Evolutionary conservation across 495 filamentous ascomycete species (phyloP).

Genomic region (Lasiosphaeria hispida): DNA sequence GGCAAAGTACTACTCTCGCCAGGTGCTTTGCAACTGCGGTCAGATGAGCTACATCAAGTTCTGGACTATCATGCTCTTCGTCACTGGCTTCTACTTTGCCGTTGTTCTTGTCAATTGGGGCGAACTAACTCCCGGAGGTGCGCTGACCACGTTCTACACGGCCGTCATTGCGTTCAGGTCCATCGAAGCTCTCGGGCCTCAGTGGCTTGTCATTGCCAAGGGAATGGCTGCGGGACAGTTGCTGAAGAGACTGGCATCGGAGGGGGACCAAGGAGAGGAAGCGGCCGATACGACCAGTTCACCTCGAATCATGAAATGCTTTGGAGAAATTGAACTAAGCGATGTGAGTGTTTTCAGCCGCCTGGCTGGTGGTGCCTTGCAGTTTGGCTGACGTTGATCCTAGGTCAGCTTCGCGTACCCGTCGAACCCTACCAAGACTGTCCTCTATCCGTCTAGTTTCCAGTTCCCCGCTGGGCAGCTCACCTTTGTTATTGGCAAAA

Average conservation of each 20-base stretch:
- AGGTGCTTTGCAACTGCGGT: slow-evolving; percentile 63
- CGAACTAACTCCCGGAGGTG: slow-evolving; percentile 57
- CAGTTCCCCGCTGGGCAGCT: slow-evolving; percentile 70
- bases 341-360: slow-evolving; percentile 53
- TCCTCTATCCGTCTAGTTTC: slow-evolving; percentile 57
- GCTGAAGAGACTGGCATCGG: slow-evolving; percentile 45
- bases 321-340: slow-evolving; percentile 67
- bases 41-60: slow-evolving; percentile 73
- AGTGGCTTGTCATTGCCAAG: slow-evolving; percentile 73
- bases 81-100: slow-evolving; percentile 91
- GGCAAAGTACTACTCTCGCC: slow-evolving; percentile 61
- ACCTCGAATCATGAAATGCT: slow-evolving; percentile 34
- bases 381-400: not conserved
- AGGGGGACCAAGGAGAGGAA: slow-evolving; percentile 15
- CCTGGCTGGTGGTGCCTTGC: not conserved
- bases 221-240: slow-evolving; percentile 70
- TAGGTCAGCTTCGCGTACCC: slow-evolving; percentile 86
- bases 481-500: slow-evolving; percentile 80
- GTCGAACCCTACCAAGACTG: slow-evolving; percentile 60
- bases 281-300: slow-evolving; percentile 26
- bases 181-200: slow-evolving; percentile 68
- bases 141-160: slow-evolving; percentile 84
- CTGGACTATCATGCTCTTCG: slow-evolving; percentile 76
- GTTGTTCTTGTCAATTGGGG: slow-evolving; percentile 57
- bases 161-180: slow-evolving; percentile 73